Evolutionary conservation across 1,284 basidiomycete species (phyloP).

Genomic region (Puccinia horiana): DNA sequence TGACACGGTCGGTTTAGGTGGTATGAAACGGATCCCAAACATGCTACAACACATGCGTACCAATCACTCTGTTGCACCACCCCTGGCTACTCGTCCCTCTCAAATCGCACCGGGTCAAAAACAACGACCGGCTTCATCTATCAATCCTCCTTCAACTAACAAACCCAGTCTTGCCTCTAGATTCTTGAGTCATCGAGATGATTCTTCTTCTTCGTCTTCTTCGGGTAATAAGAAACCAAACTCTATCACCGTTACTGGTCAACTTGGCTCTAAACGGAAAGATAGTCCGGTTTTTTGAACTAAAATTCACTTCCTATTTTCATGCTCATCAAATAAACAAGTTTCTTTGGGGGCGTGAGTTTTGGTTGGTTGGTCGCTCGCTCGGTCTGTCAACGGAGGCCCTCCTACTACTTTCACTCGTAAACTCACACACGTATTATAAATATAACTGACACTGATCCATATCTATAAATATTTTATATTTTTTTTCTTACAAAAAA

Average conservation of each 20-base stretch:
- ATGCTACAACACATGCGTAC: constrained; percentile 39
- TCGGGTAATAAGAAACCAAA: neutral
- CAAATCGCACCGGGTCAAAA: neutral
- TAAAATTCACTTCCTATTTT: neutral
- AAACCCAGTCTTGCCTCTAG: constrained; percentile 14
- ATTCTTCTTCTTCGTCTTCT: neutral
- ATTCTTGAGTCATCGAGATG: constrained; percentile 19
- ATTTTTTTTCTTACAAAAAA: no score
- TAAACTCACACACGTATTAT: no score
- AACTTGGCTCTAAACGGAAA: constrained; percentile 24
- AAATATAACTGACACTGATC: no score
- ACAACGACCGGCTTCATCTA: neutral
- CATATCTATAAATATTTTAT: no score
- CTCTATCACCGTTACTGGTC: neutral
- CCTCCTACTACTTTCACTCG: neutral
- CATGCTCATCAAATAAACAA: neutral
- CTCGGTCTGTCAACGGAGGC: no score
- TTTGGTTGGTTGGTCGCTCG: no score
- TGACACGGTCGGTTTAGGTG: neutral
- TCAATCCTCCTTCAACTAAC: neutral
- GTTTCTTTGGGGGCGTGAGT: no score
- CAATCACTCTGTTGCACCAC: constrained; percentile 10
- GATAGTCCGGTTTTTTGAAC: constrained; percentile 26
- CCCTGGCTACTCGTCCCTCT: constrained; percentile 18
- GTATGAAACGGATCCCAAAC: constrained; percentile 28